Evolutionary conservation across 345 rosid genomes (phyloP).

Genomic region (Salix arbutifolia): DNA sequence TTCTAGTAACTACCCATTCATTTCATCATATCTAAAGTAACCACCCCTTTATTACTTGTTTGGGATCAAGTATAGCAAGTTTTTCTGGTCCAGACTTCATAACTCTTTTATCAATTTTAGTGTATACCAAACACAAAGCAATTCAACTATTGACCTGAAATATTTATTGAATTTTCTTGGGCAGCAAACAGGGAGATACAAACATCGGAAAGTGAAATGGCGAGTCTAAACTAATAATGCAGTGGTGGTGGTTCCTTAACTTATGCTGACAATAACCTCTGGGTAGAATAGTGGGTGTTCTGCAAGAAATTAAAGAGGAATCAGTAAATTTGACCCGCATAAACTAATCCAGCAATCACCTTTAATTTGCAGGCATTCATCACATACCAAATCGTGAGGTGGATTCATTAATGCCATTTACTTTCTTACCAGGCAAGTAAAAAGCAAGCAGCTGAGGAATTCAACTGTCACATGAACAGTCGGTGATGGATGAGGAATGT

Average conservation of each 20-base stretch:
- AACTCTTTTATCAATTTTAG: too few relatives aligned
- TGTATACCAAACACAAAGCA: too few relatives aligned
- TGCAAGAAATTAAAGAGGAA: background rate
- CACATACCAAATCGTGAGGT: constrained; percentile 3
- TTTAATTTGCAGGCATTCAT: background rate
- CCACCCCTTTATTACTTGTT: too few relatives aligned
- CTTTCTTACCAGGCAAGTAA: background rate
- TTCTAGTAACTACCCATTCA: too few relatives aligned
- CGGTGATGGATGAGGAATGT: background rate
- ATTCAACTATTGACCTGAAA: too few relatives aligned
- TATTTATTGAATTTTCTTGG: too few relatives aligned
- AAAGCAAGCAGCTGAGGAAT: background rate
- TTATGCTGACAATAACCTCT: background rate
- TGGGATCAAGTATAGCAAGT: too few relatives aligned
- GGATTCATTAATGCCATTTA: constrained; percentile 5
- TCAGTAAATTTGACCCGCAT: background rate
- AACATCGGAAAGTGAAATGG: too few relatives aligned
- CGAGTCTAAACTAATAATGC: background rate
- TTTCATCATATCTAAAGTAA: too few relatives aligned
- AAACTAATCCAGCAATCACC: background rate
- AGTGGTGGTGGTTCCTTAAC: background rate
- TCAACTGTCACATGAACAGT: background rate
- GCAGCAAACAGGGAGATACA: too few relatives aligned
- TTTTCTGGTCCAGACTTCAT: too few relatives aligned
- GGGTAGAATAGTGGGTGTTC: background rate